Evolutionary conservation across 805 yeast species (phyloP), one percentile per base, ranked within the genome.

Genomic region (Ogataea neopini): DNA sequence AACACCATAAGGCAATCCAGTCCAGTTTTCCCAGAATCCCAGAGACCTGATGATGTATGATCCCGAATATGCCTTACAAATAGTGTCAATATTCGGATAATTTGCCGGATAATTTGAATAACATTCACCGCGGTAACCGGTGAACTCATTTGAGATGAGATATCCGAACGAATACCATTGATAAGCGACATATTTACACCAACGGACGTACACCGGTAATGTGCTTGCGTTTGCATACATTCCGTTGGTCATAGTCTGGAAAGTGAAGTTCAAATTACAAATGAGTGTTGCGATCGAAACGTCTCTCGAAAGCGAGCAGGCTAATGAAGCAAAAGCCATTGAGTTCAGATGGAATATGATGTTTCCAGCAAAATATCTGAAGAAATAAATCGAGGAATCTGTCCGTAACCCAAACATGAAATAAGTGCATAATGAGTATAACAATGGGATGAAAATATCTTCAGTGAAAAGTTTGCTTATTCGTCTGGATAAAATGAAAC

Each of bases 171-270:
- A 83, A 60, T 85, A 88, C 88, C 91, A 89, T 44, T 84, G 73
- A 60, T 79, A 86, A 0, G 92, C 83, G 47, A 83, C 69, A 64
- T 86, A 88, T 60, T 84, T 86, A 4, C 84, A 76, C 96, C 96
- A 88, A 29, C 88, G 73, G 7, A 88, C 95, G 58, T 89, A 89
- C 1, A 86, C 95, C 0, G 96, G 96, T 81, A 88, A 75, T 1
- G 79, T 74, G 6, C 73, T 70, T 1, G 90, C 80, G 62, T 88
- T 87, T 18, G 84, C 86, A 59, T 85, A 88, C 65, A 80, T 86
- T 1, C 96, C 96, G 63, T 88, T 83, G 0, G 88, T 88, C 74
- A 86, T 78, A 44, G 87, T 79, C 58, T 87, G 88, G 22, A 86
- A 67, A 25, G 89, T 87, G 60, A 80, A 85, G 50, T 81, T 75